Percentiles rank a stretch among this genome's conserved stretches.
These are phyloP conservation scores for Phytophthora ramorum DNA, from an alignment of 352 stramenopile species.

Conservation along the genomic window DNA sequence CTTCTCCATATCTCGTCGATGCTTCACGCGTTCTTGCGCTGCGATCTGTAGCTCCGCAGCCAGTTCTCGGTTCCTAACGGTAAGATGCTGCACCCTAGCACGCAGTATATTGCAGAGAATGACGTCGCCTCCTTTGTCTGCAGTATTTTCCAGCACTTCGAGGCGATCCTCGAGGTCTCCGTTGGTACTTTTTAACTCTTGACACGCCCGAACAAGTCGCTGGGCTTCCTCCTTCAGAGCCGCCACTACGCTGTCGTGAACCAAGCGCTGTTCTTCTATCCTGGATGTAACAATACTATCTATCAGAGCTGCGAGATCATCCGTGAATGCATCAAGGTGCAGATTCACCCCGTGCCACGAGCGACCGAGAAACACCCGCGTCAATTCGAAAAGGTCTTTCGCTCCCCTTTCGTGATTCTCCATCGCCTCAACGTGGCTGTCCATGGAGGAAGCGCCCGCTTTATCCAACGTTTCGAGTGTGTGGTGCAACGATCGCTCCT, in stretches of 20 bases:
- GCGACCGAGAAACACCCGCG: conserved; percentile 31
- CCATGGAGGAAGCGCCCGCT: conserved; percentile 8
- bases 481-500: conserved; percentile 65
- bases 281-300: conserved; percentile 41
- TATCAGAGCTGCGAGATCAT: conserved; percentile 36
- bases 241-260: conserved; percentile 30
- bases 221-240: conserved; percentile 49
- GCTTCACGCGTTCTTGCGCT: conserved; percentile 41
- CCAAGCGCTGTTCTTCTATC: conserved; percentile 45
- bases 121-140: conserved; percentile 50
- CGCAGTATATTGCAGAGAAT: conserved; percentile 65
- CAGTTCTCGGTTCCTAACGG: conserved; percentile 29
- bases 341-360: conserved; percentile 23
- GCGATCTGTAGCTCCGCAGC: conserved; percentile 30
- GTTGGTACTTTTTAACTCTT: conserved; percentile 33
- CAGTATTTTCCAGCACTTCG: conserved; percentile 43
- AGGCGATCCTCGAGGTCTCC: conserved; percentile 36
- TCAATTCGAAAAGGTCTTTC: conserved; percentile 45
- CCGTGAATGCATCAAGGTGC: conserved; percentile 43
- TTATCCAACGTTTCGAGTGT: conserved; percentile 55
- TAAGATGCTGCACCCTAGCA: conserved; percentile 33
- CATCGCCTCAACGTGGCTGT: conserved; percentile 65
- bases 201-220: conserved; percentile 19
- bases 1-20: conserved; percentile 45
- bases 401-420: conserved; percentile 59